Evolutionary conservation across 805 yeast species (phyloP).

Genomic region (Metschnikowia arizonensis): DNA sequence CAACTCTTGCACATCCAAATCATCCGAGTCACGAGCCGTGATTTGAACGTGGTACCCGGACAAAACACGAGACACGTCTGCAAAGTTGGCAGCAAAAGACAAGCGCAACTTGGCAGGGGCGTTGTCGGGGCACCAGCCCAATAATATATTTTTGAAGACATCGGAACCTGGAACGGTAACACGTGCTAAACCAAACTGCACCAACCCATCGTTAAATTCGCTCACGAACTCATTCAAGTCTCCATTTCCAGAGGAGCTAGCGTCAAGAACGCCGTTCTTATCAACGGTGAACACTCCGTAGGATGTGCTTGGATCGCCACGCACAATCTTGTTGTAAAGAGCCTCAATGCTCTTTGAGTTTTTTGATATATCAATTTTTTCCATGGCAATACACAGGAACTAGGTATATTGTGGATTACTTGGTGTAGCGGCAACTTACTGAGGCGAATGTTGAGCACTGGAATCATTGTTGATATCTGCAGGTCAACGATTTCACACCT

Average conservation of each 20-base stretch:
- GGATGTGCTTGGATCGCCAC: conserved; percentile 63
- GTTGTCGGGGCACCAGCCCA: conserved; percentile 98
- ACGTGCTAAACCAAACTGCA: conserved; percentile 86
- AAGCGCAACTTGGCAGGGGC: conserved; percentile 76
- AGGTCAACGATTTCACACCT: background rate
- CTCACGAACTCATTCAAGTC: conserved; percentile 73
- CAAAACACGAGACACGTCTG: conserved; percentile 64
- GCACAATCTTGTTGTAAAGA: conserved; percentile 73
- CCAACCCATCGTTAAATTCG: conserved; percentile 79
- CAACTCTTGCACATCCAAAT: conserved; percentile 74
- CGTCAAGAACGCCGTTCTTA: conserved; percentile 45
- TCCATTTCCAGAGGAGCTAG: conserved; percentile 53
- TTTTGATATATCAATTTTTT: conserved; percentile 56
- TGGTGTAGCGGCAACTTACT: conserved; percentile 1
- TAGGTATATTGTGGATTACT: background rate
- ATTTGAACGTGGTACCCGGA: conserved; percentile 92
- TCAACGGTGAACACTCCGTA: conserved; percentile 84
- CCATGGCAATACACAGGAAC: conserved; percentile 33
- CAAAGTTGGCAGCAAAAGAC: conserved; percentile 73
- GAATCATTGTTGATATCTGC: conserved; percentile 2
- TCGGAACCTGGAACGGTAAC: conserved; percentile 90
- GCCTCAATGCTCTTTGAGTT: conserved; percentile 72
- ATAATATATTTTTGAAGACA: conserved; percentile 73
- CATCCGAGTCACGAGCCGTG: conserved; percentile 93
- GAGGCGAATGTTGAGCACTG: background rate